Evolutionary conservation across 768 basidiomycete species (phyloP), one percentile per base, ranked within the genome.

Genomic region (Boletus subparvulus): DNA sequence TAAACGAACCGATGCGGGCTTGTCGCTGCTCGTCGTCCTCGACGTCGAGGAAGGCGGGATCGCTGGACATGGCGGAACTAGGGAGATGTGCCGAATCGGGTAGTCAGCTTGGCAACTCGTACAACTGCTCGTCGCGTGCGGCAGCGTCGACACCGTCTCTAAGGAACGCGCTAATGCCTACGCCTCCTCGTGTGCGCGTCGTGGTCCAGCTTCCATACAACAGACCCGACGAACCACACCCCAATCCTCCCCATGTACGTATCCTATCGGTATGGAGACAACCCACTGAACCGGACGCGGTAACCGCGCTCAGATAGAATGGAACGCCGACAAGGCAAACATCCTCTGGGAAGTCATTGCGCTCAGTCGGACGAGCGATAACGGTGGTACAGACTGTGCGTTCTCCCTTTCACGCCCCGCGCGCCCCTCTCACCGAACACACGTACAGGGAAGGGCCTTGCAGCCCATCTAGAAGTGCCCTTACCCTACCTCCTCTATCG

Each of bases 331-430:
- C 55, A 94, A 93, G 69, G 92, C 92, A 44, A 86, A 87, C 59
- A 83, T 90, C 7, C 76, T 94, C 9, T 94, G 92, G 92, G 90
- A 91, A 70, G 88, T 90, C 43, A 92, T 94, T 59, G 86, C 90
- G 51, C 80, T 83, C 63, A 90, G 89, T 35, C 80, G 90, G 52
- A 80, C 85, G 6, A 83, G 80, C 30, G 88, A 91, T 59, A 85
- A 84, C 51, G 81, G 83, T 17, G 88, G 83, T 40, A 84, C 89
- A 37, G 91, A 94, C 71, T 94, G 92, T 92, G 65, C 74, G 87
- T 79, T 11, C 19, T 36, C 41, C 35, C 32, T 45, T 21, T 44
- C 24, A 3, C 45, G 39, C 42, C 4, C 8, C 19, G n/a, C n/a
- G 16, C 40, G 7, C 26, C 48, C 35, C 24, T 39, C 35, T 57